phyloP scores from a whole-genome alignment of 2,329 filamentous ascomycete species.

The Graphium sp. region DNA sequence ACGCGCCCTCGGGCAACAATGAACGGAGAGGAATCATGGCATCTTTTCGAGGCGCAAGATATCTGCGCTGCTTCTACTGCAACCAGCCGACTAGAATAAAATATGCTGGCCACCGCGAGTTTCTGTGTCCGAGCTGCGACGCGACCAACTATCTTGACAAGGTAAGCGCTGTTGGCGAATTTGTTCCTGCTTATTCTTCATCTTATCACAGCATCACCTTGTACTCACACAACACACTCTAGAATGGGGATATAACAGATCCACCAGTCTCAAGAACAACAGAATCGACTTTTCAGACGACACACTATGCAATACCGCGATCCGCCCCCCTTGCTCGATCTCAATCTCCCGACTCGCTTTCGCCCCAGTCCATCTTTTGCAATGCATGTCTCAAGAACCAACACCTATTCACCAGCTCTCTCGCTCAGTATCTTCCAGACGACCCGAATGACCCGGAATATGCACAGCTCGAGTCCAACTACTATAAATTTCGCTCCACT shows the following conservation, averaged over 20 bases:
- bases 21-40: conserved; percentile 16
- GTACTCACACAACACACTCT: conserved; percentile 1
- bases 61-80: conserved; percentile 70
- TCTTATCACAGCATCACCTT: not conserved
- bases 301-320: conserved; percentile 29
- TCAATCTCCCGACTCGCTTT: conserved; percentile 13
- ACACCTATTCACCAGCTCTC: conserved; percentile 54
- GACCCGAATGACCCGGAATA: conserved; percentile 52
- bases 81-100: conserved; percentile 45
- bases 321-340: conserved; percentile 9
- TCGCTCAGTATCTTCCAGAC: conserved; percentile 64
- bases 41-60: conserved; percentile 20
- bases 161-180: conserved; percentile 26
- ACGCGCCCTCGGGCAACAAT: no score
- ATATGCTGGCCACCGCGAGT: conserved; percentile 44
- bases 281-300: conserved; percentile 18
- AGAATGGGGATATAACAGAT: conserved; percentile 83
- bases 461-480: conserved; percentile 46
- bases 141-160: conserved; percentile 81
- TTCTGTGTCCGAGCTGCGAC: conserved; percentile 64
- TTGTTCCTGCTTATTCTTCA: not conserved
- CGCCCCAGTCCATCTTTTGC: conserved; percentile 41
- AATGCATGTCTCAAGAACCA: conserved; percentile 77
- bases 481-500: conserved; percentile 51
- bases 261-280: conserved; percentile 50